Conservation (phyloP, 2,329 filamentous ascomycete species). For the Sarocladiaceae sp. region DNA sequence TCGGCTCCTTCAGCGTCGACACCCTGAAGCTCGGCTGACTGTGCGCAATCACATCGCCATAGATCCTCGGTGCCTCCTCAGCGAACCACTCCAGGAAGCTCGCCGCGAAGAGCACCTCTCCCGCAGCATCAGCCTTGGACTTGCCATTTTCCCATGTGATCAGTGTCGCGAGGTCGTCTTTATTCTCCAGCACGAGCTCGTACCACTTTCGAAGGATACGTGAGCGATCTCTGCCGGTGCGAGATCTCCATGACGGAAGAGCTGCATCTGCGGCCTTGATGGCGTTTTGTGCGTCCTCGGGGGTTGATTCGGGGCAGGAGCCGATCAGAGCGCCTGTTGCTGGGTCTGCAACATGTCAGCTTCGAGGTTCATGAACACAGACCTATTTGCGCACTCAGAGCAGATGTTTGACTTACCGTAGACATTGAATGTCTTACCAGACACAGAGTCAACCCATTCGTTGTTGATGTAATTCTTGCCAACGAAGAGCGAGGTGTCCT, state of each 20-base stretch:
- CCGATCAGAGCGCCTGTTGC: conserved; percentile 63
- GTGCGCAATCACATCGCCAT: conserved; percentile 56
- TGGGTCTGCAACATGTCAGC: conserved; percentile 47
- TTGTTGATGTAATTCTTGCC: conserved; percentile 66
- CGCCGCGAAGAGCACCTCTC: conserved; percentile 51
- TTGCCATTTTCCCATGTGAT: conserved; percentile 70
- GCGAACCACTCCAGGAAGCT: conserved; percentile 57
- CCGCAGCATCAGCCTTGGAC: conserved; percentile 52
- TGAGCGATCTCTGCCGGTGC: conserved; percentile 52
- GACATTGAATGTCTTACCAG: conserved; percentile 68
- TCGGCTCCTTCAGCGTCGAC: conserved; percentile 6
- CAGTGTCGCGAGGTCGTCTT: conserved; percentile 58
- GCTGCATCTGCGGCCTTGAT: conserved; percentile 64
- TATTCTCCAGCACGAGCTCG: conserved; percentile 58
- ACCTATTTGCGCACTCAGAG: neutral
- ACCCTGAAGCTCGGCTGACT: conserved; percentile 50
- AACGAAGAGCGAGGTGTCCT: conserved; percentile 55
- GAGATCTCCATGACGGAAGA: conserved; percentile 50
- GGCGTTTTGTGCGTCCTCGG: conserved; percentile 60
- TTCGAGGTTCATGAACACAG: neutral
- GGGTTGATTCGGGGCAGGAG: conserved; percentile 64
- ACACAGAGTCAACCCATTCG: conserved; percentile 65
- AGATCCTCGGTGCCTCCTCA: conserved; percentile 51
- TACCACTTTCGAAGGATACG: conserved; percentile 58
- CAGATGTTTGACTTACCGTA: conserved; percentile 8